Evolutionary conservation across 2,329 filamentous ascomycete genomes (phyloP), one percentile per base, ranked within the genome.

Genomic region (Aspergillus ochraceus): DNA sequence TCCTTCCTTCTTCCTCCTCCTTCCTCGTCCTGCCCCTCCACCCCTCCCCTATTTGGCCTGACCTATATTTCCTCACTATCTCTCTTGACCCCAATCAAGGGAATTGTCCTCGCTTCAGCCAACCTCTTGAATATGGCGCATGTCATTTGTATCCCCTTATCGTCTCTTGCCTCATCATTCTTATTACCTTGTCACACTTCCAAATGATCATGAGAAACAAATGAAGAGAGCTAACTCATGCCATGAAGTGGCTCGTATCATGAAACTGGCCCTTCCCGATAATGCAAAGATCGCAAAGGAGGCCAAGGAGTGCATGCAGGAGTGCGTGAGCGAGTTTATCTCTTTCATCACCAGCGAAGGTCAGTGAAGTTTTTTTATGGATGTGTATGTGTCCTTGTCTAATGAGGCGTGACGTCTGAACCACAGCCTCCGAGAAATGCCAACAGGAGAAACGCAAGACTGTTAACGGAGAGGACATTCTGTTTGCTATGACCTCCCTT

Each of bases 401-500:
- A 42, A 49, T 63, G 12, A 36, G 22, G 64, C 32, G 12, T 54
- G 20, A 36, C 14, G 5, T 30, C 64, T 54, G 1, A 47, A n/a
- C 36, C 56, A 68, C 66, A 75, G 95, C 95, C 29, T 98, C 95
- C 64, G 95, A 99, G 79, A 99, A 99, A 79, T 99, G 95, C 74
- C 95, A 99, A 76, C 95, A 98, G 77, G 95, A 99, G 79, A 99
- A 99, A 84, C 88, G 95, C 71, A 99, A 99, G 83, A 99, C 95
- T 0, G 95, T 99, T 67, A 99, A 99, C 73, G 95, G 95, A 68
- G 95, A 99, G 78, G 95, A 99, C 71, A 99, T 99, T 61, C 82
- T 99, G 50, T 99, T 98, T 74, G 95, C 95, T 62, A 99, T 99
- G 95, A 98, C 94, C 8, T 99, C 95, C 26, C 85, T 99, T 39